These are phyloP conservation scores for Chamaecyparis obtusa DNA, from an alignment of 75 land plant species.

Conservation along the genomic window DNA sequence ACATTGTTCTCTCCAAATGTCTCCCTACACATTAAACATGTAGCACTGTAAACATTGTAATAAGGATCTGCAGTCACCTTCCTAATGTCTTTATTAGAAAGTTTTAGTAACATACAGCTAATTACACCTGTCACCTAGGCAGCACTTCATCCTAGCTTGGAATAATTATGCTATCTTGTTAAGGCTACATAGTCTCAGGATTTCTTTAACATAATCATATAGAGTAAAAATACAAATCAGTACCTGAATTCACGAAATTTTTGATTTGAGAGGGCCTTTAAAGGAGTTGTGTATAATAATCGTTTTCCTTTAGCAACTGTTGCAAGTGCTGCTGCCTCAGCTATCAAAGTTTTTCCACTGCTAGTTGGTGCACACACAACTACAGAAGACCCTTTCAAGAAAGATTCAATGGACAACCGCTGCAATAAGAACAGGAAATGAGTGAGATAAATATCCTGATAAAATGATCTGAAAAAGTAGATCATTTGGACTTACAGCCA, in stretches of 20 bases:
- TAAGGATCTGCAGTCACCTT: background rate
- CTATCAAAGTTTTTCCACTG: slow-evolving; percentile 98
- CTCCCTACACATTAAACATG: slow-evolving; percentile 32
- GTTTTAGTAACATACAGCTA: background rate
- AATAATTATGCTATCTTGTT: background rate
- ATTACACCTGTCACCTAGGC: background rate
- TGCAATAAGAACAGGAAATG: slow-evolving; percentile 22
- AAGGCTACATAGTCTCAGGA: background rate
- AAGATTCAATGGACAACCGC: slow-evolving; percentile 84
- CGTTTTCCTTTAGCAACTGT: slow-evolving; percentile 79
- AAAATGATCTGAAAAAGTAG: background rate
- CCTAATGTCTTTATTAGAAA: background rate
- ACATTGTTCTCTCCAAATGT: slow-evolving; percentile 89
- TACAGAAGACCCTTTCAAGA: slow-evolving; percentile 89
- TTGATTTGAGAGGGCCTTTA: slow-evolving; percentile 98
- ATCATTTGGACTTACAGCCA: background rate
- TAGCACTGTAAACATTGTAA: background rate
- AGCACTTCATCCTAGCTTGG: background rate
- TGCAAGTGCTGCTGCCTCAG: slow-evolving; percentile 94
- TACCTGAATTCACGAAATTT: slow-evolving; percentile 93
- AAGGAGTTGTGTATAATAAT: slow-evolving; percentile 90
- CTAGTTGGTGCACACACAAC: slow-evolving; percentile 99
- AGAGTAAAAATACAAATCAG: background rate
- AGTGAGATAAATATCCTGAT: background rate
- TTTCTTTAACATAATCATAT: background rate